phyloP scores from a whole-genome alignment of 306 rosid genomes.

The Lathyrus oleraceus region DNA sequence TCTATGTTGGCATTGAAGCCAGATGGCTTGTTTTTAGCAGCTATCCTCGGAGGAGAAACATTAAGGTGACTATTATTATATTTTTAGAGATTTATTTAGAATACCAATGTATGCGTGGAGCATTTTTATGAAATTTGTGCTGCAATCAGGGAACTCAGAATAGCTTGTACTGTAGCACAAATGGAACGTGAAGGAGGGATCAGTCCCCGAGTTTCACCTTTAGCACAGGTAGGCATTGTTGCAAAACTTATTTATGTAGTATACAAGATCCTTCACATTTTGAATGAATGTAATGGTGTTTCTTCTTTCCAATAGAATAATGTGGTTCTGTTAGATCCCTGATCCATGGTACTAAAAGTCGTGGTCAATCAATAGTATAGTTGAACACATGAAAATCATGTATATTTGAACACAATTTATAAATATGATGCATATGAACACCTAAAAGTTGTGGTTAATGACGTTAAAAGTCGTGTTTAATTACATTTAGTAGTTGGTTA shows the following conservation, averaged over 20 bases:
- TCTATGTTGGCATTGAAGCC: constrained; percentile 90
- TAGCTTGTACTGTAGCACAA: constrained; percentile 96
- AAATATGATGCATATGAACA: not conserved
- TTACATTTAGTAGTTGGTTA: not conserved
- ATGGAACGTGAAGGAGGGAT: constrained; percentile 99
- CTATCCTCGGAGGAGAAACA: constrained; percentile 96
- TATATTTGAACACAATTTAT: not conserved
- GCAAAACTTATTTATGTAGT: constrained; percentile 5
- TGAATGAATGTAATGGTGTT: constrained; percentile 27
- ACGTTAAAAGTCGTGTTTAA: not conserved
- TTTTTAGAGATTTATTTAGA: constrained; percentile 19
- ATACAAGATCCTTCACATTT: not conserved
- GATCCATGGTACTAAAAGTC: not conserved
- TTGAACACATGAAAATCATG: not conserved
- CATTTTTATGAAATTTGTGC: constrained; percentile 32
- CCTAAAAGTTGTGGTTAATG: not conserved
- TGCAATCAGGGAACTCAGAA: constrained; percentile 82
- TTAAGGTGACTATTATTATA: constrained; percentile 52
- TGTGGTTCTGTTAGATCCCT: constrained; percentile 23
- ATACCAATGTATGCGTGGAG: constrained; percentile 30
- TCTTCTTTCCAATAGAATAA: constrained; percentile 22
- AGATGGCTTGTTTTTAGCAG: constrained; percentile 91
- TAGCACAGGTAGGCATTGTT: constrained; percentile 74
- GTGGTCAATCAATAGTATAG: not conserved
- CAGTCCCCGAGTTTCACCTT: constrained; percentile 90